phyloP scores from a whole-genome alignment of 1,139 yeast genomes.

The Geotrichum fermentans region DNA sequence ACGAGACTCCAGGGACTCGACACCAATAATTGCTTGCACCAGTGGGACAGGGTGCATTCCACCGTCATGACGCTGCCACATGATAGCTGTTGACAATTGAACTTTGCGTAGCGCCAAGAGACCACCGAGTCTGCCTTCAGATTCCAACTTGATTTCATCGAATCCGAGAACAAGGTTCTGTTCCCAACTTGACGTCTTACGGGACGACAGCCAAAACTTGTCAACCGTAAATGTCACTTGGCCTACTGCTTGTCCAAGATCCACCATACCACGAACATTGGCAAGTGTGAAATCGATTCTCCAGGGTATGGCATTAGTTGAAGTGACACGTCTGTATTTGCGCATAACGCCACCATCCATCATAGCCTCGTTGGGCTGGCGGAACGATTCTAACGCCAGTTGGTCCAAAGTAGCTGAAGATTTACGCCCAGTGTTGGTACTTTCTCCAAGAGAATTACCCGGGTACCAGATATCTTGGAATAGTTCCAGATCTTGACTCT shows the following conservation, averaged over 20 bases:
- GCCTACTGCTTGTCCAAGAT: slow-evolving; percentile 83
- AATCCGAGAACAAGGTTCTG: slow-evolving; percentile 65
- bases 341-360: slow-evolving; percentile 39
- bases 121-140: slow-evolving; percentile 81
- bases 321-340: slow-evolving; percentile 56
- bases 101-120: slow-evolving; percentile 47
- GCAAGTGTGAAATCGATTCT: slow-evolving; percentile 54
- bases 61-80: slow-evolving; percentile 47
- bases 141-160: slow-evolving; percentile 48
- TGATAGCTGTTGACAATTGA: slow-evolving; percentile 59
- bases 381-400: slow-evolving; percentile 8
- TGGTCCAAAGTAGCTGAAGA: slow-evolving; percentile 13
- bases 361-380: slow-evolving; percentile 5
- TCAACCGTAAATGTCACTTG: slow-evolving; percentile 51
- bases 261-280: slow-evolving; percentile 54
- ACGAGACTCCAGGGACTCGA: slow-evolving; percentile 54
- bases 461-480: slow-evolving; percentile 86
- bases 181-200: slow-evolving; percentile 65
- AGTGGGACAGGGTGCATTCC: slow-evolving; percentile 49
- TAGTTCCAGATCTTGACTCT: slow-evolving; percentile 76
- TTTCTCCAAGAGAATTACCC: slow-evolving; percentile 16
- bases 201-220: slow-evolving; percentile 63
- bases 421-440: background rate
- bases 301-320: slow-evolving; percentile 73
- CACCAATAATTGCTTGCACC: slow-evolving; percentile 56